These are phyloP conservation scores for Arachis hypogaea DNA, from an alignment of 306 rosid genomes.

Conservation along the genomic window DNA sequence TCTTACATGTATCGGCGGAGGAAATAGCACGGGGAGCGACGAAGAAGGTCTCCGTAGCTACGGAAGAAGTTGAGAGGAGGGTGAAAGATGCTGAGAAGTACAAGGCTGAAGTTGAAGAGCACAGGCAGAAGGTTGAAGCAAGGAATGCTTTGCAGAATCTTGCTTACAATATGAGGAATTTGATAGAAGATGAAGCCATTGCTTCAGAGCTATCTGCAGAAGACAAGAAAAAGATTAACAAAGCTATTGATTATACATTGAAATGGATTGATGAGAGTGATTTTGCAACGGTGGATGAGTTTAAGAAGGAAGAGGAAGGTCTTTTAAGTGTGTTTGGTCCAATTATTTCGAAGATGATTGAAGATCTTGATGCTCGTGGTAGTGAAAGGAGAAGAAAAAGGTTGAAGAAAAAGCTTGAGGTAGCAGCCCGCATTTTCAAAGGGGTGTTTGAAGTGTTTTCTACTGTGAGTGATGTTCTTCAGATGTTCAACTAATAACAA, in stretches of 20 bases:
- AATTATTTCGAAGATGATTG: too few relatives aligned
- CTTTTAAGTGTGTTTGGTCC: too few relatives aligned
- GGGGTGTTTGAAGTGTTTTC: too few relatives aligned
- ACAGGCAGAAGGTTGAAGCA: slow-evolving; percentile 6
- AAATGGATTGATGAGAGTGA: too few relatives aligned
- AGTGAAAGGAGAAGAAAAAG: too few relatives aligned
- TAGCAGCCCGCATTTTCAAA: too few relatives aligned
- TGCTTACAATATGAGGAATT: background rate
- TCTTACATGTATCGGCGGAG: slow-evolving; percentile 2
- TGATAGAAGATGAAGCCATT: background rate
- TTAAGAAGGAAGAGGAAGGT: too few relatives aligned
- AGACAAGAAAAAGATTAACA: background rate
- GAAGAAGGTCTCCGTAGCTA: background rate
- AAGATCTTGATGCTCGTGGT: background rate
- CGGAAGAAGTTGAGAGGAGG: background rate
- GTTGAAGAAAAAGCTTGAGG: too few relatives aligned
- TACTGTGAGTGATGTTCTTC: too few relatives aligned
- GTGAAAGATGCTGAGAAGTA: background rate
- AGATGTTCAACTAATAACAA: too few relatives aligned
- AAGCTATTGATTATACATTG: background rate
- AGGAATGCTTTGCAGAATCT: background rate
- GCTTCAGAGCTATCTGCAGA: background rate
- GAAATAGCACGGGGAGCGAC: background rate
- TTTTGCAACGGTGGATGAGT: too few relatives aligned
- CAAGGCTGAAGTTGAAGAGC: slow-evolving; percentile 4